Conservation (phyloP, 2,329 filamentous ascomycete species). For the Scortechinia acanthostroma region DNA sequence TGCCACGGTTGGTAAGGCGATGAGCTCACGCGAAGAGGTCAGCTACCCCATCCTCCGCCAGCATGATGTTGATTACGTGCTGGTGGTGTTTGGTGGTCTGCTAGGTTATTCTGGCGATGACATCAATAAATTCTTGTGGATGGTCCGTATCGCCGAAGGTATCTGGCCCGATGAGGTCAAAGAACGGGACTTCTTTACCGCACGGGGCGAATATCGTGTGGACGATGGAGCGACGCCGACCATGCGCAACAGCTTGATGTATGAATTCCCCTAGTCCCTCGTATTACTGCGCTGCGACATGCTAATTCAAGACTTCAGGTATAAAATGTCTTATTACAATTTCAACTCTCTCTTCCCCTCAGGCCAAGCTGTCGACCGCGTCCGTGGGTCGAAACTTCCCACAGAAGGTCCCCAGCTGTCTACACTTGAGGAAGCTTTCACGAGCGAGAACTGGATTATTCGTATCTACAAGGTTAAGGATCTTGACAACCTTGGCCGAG, state of each 20-base stretch:
- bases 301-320: slow-evolving; percentile 46
- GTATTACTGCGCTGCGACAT: background rate
- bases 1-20: slow-evolving; percentile 95
- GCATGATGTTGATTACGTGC: slow-evolving; percentile 97
- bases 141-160: slow-evolving; percentile 97
- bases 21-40: slow-evolving; percentile 95
- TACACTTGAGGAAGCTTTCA: slow-evolving; percentile 92
- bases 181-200: slow-evolving; percentile 91
- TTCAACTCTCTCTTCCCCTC: slow-evolving; percentile 84
- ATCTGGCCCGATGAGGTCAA: slow-evolving; percentile 99
- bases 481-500: slow-evolving; percentile 87
- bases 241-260: slow-evolving; percentile 99
- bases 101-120: slow-evolving; percentile 96
- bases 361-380: slow-evolving; percentile 83
- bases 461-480: slow-evolving; percentile 99
- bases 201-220: slow-evolving; percentile 87
- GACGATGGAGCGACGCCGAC: slow-evolving; percentile 88
- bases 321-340: slow-evolving; percentile 99
- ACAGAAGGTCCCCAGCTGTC: slow-evolving; percentile 77
- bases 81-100: slow-evolving; percentile 91
- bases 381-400: slow-evolving; percentile 76
- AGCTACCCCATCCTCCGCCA: slow-evolving; percentile 98
- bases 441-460: slow-evolving; percentile 99
- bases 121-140: slow-evolving; percentile 99
- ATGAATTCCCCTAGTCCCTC: slow-evolving; percentile 38